Conservation (phyloP, 106 monocot genomes). For the Narthecium ossifragum region DNA sequence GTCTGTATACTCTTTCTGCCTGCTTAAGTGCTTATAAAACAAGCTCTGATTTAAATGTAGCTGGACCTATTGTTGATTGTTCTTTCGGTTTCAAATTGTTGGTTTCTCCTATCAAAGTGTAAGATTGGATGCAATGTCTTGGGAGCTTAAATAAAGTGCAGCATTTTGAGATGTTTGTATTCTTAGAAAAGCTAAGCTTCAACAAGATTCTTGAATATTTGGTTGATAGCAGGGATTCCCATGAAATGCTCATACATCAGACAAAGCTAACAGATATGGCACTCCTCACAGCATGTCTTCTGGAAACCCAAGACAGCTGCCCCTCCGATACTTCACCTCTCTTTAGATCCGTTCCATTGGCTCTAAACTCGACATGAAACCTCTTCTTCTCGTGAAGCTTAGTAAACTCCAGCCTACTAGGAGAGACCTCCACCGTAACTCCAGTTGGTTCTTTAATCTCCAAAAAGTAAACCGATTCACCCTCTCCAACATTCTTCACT, state of each 20-base stretch:
- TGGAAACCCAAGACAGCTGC: constrained; percentile 22
- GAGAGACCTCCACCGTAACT: constrained; percentile 15
- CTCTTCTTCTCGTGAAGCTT: background rate
- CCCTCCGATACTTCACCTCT: constrained; percentile 6
- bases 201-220: too few species aligned
- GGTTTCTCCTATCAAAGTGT: too few species aligned
- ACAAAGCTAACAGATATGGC: constrained; percentile 22
- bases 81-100: too few species aligned
- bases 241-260: too few species aligned
- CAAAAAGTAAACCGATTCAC: background rate
- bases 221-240: background rate
- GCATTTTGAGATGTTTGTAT: too few species aligned
- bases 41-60: too few species aligned
- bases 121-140: too few species aligned
- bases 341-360: background rate
- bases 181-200: too few species aligned
- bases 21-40: too few species aligned
- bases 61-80: too few species aligned
- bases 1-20: too few species aligned
- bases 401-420: constrained; percentile 1
- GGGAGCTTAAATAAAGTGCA: too few species aligned
- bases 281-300: constrained; percentile 15
- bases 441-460: constrained; percentile 5
- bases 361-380: constrained; percentile 10
- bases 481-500: constrained; percentile 12